Base-by-base conservation (phyloP, 108 stramenopile genomes). In the Discostella stelligeroides region DNA sequence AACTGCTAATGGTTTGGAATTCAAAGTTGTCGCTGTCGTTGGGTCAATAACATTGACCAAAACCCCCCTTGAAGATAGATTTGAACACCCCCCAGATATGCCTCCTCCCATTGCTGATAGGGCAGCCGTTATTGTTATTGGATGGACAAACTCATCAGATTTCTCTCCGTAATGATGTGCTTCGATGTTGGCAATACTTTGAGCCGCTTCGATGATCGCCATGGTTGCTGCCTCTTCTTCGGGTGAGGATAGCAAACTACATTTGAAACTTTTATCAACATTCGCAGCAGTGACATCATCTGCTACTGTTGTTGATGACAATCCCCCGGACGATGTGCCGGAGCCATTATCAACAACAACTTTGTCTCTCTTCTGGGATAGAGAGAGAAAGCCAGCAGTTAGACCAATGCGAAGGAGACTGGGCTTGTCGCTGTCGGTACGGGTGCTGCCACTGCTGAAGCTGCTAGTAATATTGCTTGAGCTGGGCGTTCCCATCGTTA, bases 11-110 rank as follows among this genome's bases (percentile, higher is more conserved):
- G n/a, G n/a, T n/a, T n/a, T 29, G 47, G 51, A 40, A 15, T 29
- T 5, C 28, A 29, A 5, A n/a, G 55, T 28, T 11, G 30, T 28
- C 7, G 55, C 2, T 6, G 28, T 28, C 30, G 87, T 84, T n/a
- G 90, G 90, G 73, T 91, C 90, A 58, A 91, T 85, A 29, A 91
- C 80, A 63, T 86, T 88, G 48, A 91, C 86, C 20, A 68, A 21
- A 1, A 76, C 75, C 0, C 67, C 75, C 20, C 62, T 34, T 20
- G n/a, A n/a, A n/a, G n/a, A n/a, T n/a, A n/a, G n/a, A n/a, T n/a
- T n/a, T n/a, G n/a, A n/a, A n/a, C n/a, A n/a, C n/a, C n/a, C n/a
- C n/a, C n/a, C n/a, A n/a, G n/a, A n/a, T n/a, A n/a, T n/a, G n/a
- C n/a, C n/a, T n/a, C n/a, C n/a, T n/a, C n/a, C n/a, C 39, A 62